These are phyloP conservation scores for Pestalotiopsis sp. DNA, from an alignment of 2,329 filamentous ascomycete species.

Conservation along the genomic window DNA sequence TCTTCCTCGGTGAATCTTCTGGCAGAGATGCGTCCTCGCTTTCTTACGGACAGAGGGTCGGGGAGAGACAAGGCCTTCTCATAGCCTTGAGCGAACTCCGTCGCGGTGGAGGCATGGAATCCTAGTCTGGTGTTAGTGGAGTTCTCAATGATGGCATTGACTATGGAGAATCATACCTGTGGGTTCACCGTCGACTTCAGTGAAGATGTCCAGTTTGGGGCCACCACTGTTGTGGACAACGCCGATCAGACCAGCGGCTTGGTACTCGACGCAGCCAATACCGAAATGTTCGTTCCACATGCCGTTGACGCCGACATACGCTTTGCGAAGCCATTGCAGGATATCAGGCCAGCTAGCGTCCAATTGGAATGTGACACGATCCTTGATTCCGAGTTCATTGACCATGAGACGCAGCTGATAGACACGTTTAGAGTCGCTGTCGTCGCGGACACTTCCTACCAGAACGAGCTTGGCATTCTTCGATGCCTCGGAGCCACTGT, in stretches of 20 bases:
- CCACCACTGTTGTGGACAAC: constrained; percentile 94
- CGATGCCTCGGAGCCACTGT: constrained; percentile 50
- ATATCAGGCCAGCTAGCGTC: constrained; percentile 90
- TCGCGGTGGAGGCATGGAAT: constrained; percentile 78
- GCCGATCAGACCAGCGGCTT: constrained; percentile 87
- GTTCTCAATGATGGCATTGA: not conserved
- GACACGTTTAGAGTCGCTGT: constrained; percentile 76
- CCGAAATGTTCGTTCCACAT: constrained; percentile 99
- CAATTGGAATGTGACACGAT: constrained; percentile 82
- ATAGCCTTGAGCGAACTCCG: constrained; percentile 81
- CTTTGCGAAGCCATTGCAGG: constrained; percentile 72
- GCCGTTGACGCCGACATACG: constrained; percentile 87
- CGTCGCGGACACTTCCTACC: constrained; percentile 89
- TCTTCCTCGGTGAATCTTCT: constrained; percentile 84
- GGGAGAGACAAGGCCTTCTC: constrained; percentile 72
- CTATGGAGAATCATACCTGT: constrained; percentile 63
- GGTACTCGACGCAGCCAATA: constrained; percentile 97
- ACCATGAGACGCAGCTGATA: constrained; percentile 85
- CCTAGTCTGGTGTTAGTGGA: constrained; percentile 46
- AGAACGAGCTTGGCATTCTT: constrained; percentile 70
- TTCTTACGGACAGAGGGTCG: constrained; percentile 73
- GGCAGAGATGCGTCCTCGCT: constrained; percentile 75
- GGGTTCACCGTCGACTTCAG: constrained; percentile 72
- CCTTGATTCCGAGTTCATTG: constrained; percentile 82
- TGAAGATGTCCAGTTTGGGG: constrained; percentile 90